Percentiles rank a stretch among this genome's conserved stretches.
Conservation (phyloP, 2,329 filamentous ascomycete genomes). For the Trichoderma sp. region DNA sequence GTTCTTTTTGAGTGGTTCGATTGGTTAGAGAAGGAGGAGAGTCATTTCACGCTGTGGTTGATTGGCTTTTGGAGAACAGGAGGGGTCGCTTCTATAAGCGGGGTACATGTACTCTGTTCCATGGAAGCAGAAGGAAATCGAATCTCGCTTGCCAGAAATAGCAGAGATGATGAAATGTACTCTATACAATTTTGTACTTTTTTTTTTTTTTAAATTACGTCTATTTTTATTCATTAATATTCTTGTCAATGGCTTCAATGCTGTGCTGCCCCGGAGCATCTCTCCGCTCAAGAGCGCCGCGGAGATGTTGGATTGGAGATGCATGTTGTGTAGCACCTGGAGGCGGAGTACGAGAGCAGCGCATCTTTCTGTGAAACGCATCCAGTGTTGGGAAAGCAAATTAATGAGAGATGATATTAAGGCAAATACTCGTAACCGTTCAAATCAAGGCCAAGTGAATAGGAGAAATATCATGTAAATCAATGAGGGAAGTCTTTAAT, state of each 20-base stretch:
- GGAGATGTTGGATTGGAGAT: not conserved
- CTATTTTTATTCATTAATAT: not conserved
- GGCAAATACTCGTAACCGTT: not conserved
- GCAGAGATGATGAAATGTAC: not conserved
- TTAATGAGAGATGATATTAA: too few relatives aligned
- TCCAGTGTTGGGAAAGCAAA: too few relatives aligned
- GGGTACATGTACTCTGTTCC: not conserved
- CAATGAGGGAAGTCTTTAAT: not conserved
- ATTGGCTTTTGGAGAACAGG: not conserved
- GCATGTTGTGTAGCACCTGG: not conserved
- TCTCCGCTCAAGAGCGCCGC: not conserved
- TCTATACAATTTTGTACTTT: not conserved
- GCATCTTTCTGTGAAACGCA: too few relatives aligned
- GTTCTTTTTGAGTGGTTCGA: too few relatives aligned
- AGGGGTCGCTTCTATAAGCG: not conserved
- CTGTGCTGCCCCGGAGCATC: not conserved
- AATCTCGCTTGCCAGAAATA: not conserved
- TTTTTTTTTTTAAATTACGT: not conserved
- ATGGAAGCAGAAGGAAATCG: not conserved
- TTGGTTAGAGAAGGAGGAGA: too few relatives aligned
- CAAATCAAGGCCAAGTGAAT: not conserved
- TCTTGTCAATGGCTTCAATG: not conserved
- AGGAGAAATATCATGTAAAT: not conserved
- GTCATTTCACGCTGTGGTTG: not conserved
- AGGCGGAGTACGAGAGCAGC: not conserved